A percentile compares a stretch with the other conserved stretches of the same genome.
Conservation (phyloP, 2,329 filamentous ascomycete species). For the Thermoascus crustaceus region DNA sequence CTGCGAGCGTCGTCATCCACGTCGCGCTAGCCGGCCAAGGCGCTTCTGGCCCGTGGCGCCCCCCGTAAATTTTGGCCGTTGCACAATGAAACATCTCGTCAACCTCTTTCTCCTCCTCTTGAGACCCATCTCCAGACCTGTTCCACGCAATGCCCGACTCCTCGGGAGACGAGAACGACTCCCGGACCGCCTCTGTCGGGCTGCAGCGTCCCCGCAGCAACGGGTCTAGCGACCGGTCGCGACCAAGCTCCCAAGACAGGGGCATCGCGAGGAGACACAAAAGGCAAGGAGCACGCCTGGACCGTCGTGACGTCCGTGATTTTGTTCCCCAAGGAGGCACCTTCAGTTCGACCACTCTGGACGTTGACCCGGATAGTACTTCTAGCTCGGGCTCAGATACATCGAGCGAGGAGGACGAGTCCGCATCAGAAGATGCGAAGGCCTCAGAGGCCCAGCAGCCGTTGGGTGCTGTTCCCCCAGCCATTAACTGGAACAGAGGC, state of each 20-base stretch:
- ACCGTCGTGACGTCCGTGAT: constrained; percentile 21
- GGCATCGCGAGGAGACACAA: constrained; percentile 20
- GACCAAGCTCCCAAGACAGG: constrained; percentile 17
- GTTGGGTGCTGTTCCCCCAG: constrained; percentile 18
- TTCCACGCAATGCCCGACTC: constrained; percentile 16
- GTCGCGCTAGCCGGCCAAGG: neutral
- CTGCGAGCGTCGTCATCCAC: constrained; percentile 1
- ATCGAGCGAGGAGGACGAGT: constrained; percentile 10
- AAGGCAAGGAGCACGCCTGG: constrained; percentile 15
- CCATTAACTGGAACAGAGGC: constrained; percentile 39
- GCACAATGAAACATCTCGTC: neutral
- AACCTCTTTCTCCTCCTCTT: neutral
- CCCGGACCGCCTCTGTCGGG: constrained; percentile 39
- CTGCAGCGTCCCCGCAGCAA: constrained; percentile 25
- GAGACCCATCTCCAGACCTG: neutral
- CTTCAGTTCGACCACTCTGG: constrained; percentile 26
- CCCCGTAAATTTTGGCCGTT: constrained; percentile 1
- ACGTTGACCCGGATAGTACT: constrained; percentile 23
- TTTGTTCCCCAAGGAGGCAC: constrained; percentile 30
- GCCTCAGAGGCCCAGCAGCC: constrained; percentile 12
- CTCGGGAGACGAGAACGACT: constrained; percentile 34
- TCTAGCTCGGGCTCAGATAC: constrained; percentile 24
- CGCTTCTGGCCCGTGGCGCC: neutral
- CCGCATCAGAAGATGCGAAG: constrained; percentile 10
- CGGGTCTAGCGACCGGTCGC: constrained; percentile 16